Percentiles rank a stretch among this genome's conserved stretches.
Conservation (phyloP, 768 basidiomycete species). For the Hemileccinum rubropunctum region DNA sequence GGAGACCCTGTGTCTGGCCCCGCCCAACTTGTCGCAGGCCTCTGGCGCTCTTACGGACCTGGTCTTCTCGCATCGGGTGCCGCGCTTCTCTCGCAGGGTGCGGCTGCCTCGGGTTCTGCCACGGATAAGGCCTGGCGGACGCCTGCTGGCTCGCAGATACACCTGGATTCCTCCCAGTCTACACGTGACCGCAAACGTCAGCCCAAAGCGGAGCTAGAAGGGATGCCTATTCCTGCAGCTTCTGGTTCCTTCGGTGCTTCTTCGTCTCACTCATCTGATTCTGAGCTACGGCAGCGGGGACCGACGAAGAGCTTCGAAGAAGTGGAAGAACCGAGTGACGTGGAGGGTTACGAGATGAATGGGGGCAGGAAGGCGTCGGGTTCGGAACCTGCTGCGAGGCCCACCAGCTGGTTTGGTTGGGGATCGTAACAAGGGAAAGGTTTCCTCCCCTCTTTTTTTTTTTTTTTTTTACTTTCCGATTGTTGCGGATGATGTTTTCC, state of each 20-base stretch:
- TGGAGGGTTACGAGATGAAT: constrained; percentile 56
- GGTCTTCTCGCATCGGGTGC: constrained; percentile 65
- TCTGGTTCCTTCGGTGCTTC: constrained; percentile 32
- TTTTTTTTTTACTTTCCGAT: neutral
- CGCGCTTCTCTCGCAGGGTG: constrained; percentile 54
- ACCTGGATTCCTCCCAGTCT: constrained; percentile 25
- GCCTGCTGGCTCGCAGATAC: constrained; percentile 30
- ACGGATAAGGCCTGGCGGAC: constrained; percentile 27
- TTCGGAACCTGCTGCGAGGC: constrained; percentile 23
- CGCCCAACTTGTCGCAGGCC: constrained; percentile 56
- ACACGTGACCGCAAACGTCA: constrained; percentile 46
- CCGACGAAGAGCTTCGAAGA: constrained; percentile 56
- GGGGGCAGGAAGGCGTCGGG: constrained; percentile 16
- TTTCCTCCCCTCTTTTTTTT: neutral
- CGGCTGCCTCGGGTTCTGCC: constrained; percentile 38
- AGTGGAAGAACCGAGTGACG: constrained; percentile 67
- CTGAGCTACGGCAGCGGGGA: constrained; percentile 46
- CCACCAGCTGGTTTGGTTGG: constrained; percentile 36
- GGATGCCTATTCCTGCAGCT: constrained; percentile 17
- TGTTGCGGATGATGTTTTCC: neutral
- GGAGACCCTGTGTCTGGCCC: constrained; percentile 61
- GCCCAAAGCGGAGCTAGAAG: constrained; percentile 52
- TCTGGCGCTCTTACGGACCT: constrained; percentile 83
- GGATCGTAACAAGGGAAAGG: constrained; percentile 25
- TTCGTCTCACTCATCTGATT: constrained; percentile 40